These are phyloP conservation scores for Dictyostelium brefeldianum DNA, from an alignment of 78 protist species.

Conservation along the genomic window DNA sequence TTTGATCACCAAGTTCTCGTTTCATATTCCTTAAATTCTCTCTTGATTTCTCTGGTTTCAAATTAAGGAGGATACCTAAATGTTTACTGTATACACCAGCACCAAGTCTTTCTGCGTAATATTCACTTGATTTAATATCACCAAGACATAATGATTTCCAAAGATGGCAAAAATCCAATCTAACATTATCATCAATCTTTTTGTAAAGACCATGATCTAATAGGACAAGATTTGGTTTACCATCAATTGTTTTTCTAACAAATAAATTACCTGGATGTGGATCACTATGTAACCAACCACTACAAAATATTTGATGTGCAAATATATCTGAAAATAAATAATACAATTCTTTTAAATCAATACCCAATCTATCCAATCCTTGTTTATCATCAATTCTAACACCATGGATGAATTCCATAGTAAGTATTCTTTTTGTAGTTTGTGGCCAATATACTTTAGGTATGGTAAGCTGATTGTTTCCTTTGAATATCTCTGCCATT, in stretches of 20 bases:
- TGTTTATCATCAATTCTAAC: slow-evolving; percentile 62
- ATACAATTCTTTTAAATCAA: slow-evolving; percentile 47
- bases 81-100: slow-evolving; percentile 60
- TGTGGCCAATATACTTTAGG: slow-evolving; percentile 77
- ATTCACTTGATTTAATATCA: slow-evolving; percentile 37
- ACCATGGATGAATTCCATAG: slow-evolving; percentile 89
- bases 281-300: slow-evolving; percentile 83
- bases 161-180: slow-evolving; percentile 63
- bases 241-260: slow-evolving; percentile 11
- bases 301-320: slow-evolving; percentile 69
- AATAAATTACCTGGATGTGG: slow-evolving; percentile 88
- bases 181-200: slow-evolving; percentile 53
- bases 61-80: slow-evolving; percentile 47
- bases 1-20: slow-evolving; percentile 62
- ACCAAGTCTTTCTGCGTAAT: slow-evolving; percentile 56
- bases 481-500: slow-evolving; percentile 58
- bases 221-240: slow-evolving; percentile 72
- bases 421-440: slow-evolving; percentile 73
- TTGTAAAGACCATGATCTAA: slow-evolving; percentile 86
- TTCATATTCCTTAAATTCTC: slow-evolving; percentile 51
- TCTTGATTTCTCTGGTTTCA: slow-evolving; percentile 53
- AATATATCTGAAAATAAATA: slow-evolving; percentile 45
- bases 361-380: slow-evolving; percentile 46
- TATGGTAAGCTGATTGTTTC: slow-evolving; percentile 41
- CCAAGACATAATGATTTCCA: slow-evolving; percentile 64